These are phyloP conservation scores for Erysimum cheiranthoides DNA, from an alignment of 345 rosid genomes.

Conservation along the genomic window DNA sequence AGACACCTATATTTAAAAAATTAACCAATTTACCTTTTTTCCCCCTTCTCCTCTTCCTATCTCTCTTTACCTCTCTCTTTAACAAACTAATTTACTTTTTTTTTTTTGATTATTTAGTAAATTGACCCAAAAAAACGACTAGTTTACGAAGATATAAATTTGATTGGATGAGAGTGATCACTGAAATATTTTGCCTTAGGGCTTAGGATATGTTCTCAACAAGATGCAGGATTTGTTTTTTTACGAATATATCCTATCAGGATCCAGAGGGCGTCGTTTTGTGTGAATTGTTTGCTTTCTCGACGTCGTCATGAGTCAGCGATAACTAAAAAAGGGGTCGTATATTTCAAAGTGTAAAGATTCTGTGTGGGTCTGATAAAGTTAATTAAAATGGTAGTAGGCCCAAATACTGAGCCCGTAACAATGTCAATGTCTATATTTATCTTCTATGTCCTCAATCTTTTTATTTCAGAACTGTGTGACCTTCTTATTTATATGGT, in stretches of 20 bases:
- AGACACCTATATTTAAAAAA: too few species aligned
- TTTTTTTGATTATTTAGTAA: too few species aligned
- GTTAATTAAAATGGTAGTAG: background rate
- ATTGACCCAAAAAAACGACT: too few species aligned
- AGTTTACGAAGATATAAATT: too few species aligned
- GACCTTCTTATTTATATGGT: background rate
- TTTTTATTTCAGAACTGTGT: background rate
- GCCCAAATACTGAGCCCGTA: background rate
- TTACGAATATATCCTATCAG: conserved; percentile 15
- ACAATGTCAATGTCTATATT: background rate
- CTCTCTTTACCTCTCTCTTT: too few species aligned
- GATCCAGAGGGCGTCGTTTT: background rate
- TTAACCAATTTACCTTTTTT: too few species aligned
- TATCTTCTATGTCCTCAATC: background rate
- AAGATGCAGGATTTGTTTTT: too few species aligned
- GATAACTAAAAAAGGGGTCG: background rate
- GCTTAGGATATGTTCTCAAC: too few species aligned
- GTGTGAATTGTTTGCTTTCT: background rate
- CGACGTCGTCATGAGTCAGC: conserved; percentile 19
- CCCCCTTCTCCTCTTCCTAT: too few species aligned
- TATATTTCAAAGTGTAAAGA: background rate
- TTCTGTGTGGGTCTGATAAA: background rate
- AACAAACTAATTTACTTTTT: too few species aligned
- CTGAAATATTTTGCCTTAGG: too few species aligned
- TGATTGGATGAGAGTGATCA: too few species aligned